Evolutionary conservation across 192 early-diverging fungal genomes (phyloP), one percentile per base, ranked within the genome.

Genomic region (Umbelopsis sp.): DNA sequence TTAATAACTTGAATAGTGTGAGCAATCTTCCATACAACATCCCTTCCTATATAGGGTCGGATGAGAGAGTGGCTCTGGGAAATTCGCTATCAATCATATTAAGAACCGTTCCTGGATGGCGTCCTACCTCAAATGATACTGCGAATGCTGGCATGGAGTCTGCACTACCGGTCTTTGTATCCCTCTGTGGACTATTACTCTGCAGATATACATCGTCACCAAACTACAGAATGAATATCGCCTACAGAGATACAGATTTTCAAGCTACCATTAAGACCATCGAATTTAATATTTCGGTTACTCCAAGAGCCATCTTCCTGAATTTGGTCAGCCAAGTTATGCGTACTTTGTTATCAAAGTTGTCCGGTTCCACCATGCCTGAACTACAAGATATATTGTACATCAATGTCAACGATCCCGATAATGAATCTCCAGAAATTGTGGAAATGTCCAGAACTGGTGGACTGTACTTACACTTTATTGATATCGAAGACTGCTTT

Each of bases 351-450:
- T 17, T 5, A 49, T 7, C 47, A n/a, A 16, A 17, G 5, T 2
- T 49, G 16, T 17, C 47, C 4, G 17, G 5, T 3, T 17, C 16
- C 17, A 2, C n/a, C 2, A 7, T 49, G 16, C 16, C 47, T 17
- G 16, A 17, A 4, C 10, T 62, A 11, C 31, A 36, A 20, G 29
- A 62, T 14, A 31, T 62, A 1, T 26, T 62, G 2, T 32, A 62
- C 26, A 34, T 62, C 6, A 29, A 62, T n/a, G 14, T 62, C 24
- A 14, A 62, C 56, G 56, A 62, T 14, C 56, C 16, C 2, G 56
- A 62, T 12, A 62, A 62, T 20, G 56, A 62, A 34, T 62, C 56
- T 5, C 56, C 56, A 34, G 56, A 62, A 20, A 62, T 62, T 12
- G 56, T 62, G 2, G 29, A 62, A 29, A 62, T 62, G 56, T 62